Evolutionary conservation across 2,329 filamentous ascomycete species (phyloP).

Genomic region (Fusarium sp.): DNA sequence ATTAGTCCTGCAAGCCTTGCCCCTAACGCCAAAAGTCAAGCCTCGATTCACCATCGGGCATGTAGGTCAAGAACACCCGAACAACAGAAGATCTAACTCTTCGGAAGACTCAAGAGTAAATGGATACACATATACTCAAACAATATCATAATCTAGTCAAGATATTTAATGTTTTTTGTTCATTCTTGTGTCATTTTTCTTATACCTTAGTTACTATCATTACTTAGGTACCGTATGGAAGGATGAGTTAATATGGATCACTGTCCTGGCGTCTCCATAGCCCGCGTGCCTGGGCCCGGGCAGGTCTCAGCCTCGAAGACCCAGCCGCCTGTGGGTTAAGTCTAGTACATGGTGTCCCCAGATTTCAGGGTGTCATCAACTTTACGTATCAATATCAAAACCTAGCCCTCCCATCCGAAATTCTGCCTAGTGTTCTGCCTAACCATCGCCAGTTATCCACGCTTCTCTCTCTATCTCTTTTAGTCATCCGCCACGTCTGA

Average conservation of each 20-base stretch:
- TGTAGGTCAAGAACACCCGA: not conserved
- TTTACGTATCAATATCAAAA: not conserved
- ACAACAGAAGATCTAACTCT: no score
- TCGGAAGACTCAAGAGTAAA: no score
- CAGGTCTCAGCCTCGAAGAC: not conserved
- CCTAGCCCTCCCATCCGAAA: not conserved
- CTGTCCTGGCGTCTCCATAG: not conserved
- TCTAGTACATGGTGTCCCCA: not conserved
- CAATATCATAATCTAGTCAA: not conserved
- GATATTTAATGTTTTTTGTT: not conserved
- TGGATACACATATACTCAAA: fast-evolving
- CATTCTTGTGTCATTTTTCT: not conserved
- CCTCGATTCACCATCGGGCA: not conserved
- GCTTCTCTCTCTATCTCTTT: not conserved
- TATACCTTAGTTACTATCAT: no score
- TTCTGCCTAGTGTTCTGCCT: not conserved
- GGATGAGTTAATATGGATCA: not conserved
- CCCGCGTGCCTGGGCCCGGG: no score
- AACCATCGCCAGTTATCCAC: not conserved
- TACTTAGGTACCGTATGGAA: no score
- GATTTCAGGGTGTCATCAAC: not conserved
- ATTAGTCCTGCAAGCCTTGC: not conserved
- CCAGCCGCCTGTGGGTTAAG: not conserved
- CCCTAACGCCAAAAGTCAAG: not conserved
- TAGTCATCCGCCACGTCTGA: not conserved